Evolutionary conservation across 2,329 filamentous ascomycete species (phyloP).

Genomic region (Hymenoscyphus occultus): DNA sequence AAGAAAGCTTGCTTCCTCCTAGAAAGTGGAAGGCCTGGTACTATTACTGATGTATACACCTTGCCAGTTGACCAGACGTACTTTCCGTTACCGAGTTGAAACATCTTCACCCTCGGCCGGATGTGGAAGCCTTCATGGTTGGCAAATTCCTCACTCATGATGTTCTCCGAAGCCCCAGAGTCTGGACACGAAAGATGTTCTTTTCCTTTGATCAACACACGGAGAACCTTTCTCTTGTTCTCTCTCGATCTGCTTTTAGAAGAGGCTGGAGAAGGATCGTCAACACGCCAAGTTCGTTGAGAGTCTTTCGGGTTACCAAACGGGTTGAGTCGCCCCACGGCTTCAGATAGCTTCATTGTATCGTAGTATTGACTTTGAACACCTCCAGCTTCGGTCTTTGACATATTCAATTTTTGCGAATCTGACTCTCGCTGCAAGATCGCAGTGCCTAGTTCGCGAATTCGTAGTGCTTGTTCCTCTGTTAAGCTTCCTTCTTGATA

Average conservation of each 20-base stretch:
- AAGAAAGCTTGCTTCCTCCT: slow-evolving; percentile 1
- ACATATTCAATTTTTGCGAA: too few species aligned
- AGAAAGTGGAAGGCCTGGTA: background rate
- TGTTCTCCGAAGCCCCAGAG: slow-evolving; percentile 14
- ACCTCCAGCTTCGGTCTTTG: too few species aligned
- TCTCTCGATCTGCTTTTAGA: background rate
- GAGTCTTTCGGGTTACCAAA: background rate
- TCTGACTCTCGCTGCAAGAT: too few species aligned
- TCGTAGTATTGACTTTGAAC: background rate
- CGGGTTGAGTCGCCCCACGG: background rate
- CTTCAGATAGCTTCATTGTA: background rate
- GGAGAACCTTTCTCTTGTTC: background rate
- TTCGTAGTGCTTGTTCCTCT: background rate
- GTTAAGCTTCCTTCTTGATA: background rate
- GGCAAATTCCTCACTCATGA: slow-evolving; percentile 15
- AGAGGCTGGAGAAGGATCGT: background rate
- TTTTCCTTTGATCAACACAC: slow-evolving; percentile 7
- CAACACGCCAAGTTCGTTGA: background rate
- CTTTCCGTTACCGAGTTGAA: slow-evolving; percentile 8
- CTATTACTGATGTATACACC: background rate
- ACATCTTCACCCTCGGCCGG: background rate
- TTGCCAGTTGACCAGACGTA: background rate
- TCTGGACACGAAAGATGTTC: slow-evolving; percentile 14
- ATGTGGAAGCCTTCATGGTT: slow-evolving; percentile 3
- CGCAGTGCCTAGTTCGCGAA: background rate